Conservation (phyloP, 228 moss, liverwort and hornwort species). For the Sphagnum magellanicum region DNA sequence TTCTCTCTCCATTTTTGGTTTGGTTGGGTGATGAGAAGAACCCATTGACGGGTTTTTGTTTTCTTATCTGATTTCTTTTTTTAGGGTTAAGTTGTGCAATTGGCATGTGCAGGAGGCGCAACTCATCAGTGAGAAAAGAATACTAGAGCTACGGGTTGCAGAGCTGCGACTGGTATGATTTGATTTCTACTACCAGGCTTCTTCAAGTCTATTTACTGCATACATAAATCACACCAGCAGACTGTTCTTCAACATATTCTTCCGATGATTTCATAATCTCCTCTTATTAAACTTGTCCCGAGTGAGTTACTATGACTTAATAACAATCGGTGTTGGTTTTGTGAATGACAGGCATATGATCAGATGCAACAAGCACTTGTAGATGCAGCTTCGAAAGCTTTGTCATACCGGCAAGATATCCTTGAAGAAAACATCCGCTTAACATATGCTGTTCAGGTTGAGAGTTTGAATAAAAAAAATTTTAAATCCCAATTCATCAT, state of each 20-base stretch:
- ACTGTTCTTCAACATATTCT: too few relatives aligned
- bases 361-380: conserved; percentile 57
- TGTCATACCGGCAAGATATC: conserved; percentile 58
- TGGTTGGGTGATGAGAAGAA: too few relatives aligned
- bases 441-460: conserved; percentile 48
- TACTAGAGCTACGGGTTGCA: conserved; percentile 44
- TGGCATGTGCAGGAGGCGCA: conserved; percentile 28
- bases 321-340: too few relatives aligned
- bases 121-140: conserved; percentile 43
- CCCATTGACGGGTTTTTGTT: too few relatives aligned
- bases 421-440: conserved; percentile 59
- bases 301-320: too few relatives aligned
- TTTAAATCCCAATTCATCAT: background rate
- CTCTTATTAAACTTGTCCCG: too few relatives aligned
- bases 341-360: conserved; percentile 33
- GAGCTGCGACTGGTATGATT: conserved; percentile 32
- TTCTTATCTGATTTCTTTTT: background rate
- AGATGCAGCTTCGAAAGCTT: conserved; percentile 53
- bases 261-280: too few relatives aligned
- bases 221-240: too few relatives aligned
- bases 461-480: background rate
- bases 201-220: conserved; percentile 5
- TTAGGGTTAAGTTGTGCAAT: background rate
- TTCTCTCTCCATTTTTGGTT: too few relatives aligned
- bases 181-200: too few relatives aligned